Evolutionary conservation across 768 basidiomycete genomes (phyloP).

Genomic region (Amanita jacksonii): DNA sequence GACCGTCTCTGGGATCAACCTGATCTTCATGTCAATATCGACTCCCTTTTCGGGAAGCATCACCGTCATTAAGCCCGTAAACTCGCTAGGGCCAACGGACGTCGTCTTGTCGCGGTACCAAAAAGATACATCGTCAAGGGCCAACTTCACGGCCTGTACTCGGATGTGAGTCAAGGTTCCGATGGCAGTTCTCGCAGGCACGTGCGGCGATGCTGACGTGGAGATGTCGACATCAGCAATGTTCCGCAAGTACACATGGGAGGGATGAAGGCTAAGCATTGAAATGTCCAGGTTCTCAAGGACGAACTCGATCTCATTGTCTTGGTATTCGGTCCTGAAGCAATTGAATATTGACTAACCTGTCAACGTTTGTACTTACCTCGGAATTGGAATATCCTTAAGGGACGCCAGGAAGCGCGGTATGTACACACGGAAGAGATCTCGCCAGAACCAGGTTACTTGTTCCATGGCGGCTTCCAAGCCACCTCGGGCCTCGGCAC

Average conservation of each 20-base stretch:
- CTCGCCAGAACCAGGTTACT: constrained; percentile 72
- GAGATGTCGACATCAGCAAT: constrained; percentile 49
- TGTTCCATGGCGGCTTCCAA: constrained; percentile 49
- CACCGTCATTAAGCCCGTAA: constrained; percentile 53
- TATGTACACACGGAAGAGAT: constrained; percentile 71
- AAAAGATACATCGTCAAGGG: constrained; percentile 60
- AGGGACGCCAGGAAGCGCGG: constrained; percentile 45
- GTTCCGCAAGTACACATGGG: constrained; percentile 63
- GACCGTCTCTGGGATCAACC: constrained; percentile 45
- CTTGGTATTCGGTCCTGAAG: constrained; percentile 62
- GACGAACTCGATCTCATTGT: constrained; percentile 59
- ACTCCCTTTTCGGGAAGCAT: constrained; percentile 57
- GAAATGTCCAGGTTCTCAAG: constrained; percentile 69
- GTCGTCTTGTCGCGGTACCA: constrained; percentile 59
- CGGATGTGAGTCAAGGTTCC: constrained; percentile 60
- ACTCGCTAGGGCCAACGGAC: constrained; percentile 41
- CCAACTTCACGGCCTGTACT: constrained; percentile 54
- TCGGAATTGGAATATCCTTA: constrained; percentile 60
- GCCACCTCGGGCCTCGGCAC: constrained; percentile 29
- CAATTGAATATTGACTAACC: constrained; percentile 3
- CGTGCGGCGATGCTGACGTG: constrained; percentile 27
- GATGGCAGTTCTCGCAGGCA: constrained; percentile 35
- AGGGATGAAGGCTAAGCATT: constrained; percentile 55
- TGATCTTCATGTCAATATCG: constrained; percentile 58
- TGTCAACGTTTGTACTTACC: constrained; percentile 29